Percentiles rank a stretch among this genome's conserved stretches.
phyloP scores from a whole-genome alignment of 306 rosid genomes.

The Cucumis hystrix region DNA sequence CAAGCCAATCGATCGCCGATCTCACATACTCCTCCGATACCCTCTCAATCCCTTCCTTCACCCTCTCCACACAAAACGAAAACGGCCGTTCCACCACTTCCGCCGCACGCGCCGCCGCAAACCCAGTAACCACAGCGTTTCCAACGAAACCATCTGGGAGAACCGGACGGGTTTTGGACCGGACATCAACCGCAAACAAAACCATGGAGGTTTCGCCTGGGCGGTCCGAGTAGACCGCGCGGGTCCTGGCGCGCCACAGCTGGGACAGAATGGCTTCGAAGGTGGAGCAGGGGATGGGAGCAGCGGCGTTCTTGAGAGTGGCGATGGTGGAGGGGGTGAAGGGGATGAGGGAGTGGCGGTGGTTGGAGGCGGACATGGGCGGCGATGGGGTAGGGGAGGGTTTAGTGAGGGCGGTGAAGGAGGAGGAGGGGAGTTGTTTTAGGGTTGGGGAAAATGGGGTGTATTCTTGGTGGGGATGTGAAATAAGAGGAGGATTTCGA shows the following conservation, averaged over 20 bases:
- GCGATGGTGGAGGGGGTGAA: slow-evolving; percentile 22
- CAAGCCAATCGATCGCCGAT: slow-evolving; percentile 52
- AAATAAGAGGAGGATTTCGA: slow-evolving; percentile 29
- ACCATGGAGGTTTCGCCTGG: slow-evolving; percentile 18
- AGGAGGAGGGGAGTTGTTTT: slow-evolving; percentile 13
- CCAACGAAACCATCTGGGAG: slow-evolving; percentile 32
- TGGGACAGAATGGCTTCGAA: slow-evolving; percentile 37
- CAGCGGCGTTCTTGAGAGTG: slow-evolving; percentile 14
- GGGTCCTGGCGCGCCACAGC: slow-evolving; percentile 42
- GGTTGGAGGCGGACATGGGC: not conserved
- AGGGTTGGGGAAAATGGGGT: not conserved
- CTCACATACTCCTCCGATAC: slow-evolving; percentile 37
- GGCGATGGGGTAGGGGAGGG: not conserved
- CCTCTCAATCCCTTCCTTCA: slow-evolving; percentile 40
- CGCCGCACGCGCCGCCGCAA: slow-evolving; percentile 28
- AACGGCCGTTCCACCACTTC: slow-evolving; percentile 25
- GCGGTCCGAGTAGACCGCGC: slow-evolving; percentile 14
- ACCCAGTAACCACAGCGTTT: slow-evolving; percentile 46
- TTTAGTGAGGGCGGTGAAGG: slow-evolving; percentile 3
- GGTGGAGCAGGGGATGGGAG: slow-evolving; percentile 13
- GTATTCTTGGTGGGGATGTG: slow-evolving; percentile 38
- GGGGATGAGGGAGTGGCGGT: slow-evolving; percentile 12
- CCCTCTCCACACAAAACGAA: slow-evolving; percentile 20
- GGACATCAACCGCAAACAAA: slow-evolving; percentile 31
- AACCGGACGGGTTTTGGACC: slow-evolving; percentile 29